phyloP scores from a whole-genome alignment of 2,329 filamentous ascomycete species.

The Alternaria viburni region DNA sequence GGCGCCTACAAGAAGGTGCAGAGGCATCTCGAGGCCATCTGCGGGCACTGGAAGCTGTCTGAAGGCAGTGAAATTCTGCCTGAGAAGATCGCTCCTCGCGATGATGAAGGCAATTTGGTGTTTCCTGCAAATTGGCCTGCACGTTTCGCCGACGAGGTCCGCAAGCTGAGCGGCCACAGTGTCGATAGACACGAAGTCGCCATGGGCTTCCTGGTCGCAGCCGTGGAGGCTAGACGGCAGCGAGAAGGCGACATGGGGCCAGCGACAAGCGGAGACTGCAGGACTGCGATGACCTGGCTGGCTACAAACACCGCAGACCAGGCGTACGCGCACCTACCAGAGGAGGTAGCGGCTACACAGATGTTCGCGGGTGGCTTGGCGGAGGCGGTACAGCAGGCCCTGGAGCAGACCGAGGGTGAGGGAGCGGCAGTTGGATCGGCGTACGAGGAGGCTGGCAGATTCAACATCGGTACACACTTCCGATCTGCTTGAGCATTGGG shows the following conservation, averaged over 20 bases:
- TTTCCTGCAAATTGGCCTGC: background rate
- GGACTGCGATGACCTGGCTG: background rate
- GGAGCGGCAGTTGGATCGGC: background rate
- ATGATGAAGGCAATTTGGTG: background rate
- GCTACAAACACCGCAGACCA: background rate
- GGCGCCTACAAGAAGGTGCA: background rate
- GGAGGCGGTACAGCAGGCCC: background rate
- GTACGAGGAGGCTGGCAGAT: background rate
- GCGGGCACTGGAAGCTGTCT: fast-evolving
- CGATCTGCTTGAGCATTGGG: background rate
- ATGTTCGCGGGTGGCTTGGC: background rate
- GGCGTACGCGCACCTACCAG: background rate
- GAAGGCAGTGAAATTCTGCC: background rate
- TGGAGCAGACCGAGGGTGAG: background rate
- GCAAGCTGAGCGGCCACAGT: background rate
- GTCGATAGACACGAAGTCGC: background rate
- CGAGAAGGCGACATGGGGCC: no score
- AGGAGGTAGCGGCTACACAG: background rate
- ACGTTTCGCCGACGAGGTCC: background rate
- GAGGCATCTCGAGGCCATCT: background rate
- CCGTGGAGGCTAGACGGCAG: background rate
- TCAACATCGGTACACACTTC: background rate
- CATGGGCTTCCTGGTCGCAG: background rate
- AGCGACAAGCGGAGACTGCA: background rate
- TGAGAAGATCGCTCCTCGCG: background rate